phyloP scores from a whole-genome alignment of 371 early-diverging fungal species.

The Apophysomyces sp. region DNA sequence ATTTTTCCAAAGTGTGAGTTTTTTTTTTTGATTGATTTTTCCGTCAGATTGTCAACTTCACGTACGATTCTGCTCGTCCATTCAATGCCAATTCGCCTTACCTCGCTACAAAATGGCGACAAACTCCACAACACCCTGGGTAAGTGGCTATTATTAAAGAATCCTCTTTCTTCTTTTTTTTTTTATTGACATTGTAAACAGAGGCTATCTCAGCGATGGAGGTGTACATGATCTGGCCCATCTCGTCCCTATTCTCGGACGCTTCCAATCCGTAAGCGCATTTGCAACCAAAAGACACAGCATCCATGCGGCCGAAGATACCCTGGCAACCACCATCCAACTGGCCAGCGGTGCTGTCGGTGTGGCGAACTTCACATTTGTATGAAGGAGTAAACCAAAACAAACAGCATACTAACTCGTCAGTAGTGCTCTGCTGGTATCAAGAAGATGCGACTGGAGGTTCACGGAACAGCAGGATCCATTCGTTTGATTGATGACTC shows the following conservation, averaged over 20 bases:
- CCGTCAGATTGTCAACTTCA: conserved; percentile 40
- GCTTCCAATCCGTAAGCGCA: conserved; percentile 36
- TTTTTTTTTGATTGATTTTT: background rate
- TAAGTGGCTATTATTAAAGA: conserved; percentile 7
- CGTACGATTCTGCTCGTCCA: conserved; percentile 44
- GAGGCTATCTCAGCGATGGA: conserved; percentile 54
- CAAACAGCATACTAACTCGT: background rate
- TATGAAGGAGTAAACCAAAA: conserved; percentile 20
- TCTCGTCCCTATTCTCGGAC: conserved; percentile 40
- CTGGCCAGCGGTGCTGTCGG: conserved; percentile 41
- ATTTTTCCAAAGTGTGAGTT: background rate
- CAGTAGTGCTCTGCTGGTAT: conserved; percentile 41
- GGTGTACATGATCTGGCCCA: conserved; percentile 54
- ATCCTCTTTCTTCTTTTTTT: background rate
- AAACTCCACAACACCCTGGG: conserved; percentile 51
- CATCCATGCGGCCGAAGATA: conserved; percentile 41
- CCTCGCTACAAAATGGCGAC: conserved; percentile 44
- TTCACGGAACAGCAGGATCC: conserved; percentile 47
- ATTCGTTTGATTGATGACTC: conserved; percentile 31
- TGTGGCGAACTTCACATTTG: conserved; percentile 49
- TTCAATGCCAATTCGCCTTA: conserved; percentile 44
- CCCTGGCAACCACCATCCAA: conserved; percentile 34
- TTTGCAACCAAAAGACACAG: conserved; percentile 40
- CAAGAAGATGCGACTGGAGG: conserved; percentile 28
- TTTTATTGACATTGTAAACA: conserved; percentile 10